Base-by-base conservation (phyloP, 352 stramenopile genomes). In the Pythium pyrilobum region DNA sequence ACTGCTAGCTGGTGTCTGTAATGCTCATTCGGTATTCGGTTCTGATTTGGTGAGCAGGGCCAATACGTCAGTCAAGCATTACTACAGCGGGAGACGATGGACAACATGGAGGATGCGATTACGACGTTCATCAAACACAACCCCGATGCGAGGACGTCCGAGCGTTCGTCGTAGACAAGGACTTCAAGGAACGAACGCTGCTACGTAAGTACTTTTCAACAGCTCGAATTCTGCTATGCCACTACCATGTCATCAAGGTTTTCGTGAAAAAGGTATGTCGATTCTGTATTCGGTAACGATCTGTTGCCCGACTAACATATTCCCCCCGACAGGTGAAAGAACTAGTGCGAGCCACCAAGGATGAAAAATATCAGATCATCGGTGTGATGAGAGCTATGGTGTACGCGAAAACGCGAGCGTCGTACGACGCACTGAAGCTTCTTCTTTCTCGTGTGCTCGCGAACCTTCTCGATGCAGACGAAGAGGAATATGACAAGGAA, bases 101-200 rank as follows among this genome's bases (percentile, higher is more conserved):
- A 57, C 21, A 57, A 57, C 23, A 57, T 57, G 50, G 39, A 57
- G 29, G 50, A 57, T 18, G 50, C 39, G 4, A 36, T 49, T 11
- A 9, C 6, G 3, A 4, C 25, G 0, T 56, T 56, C 37, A n/a
- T 44, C 7, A 16, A 24, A 3, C 11, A n/a, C 2, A 53, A 53
- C 23, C 33, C 32, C 1, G 33, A 44, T 20, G 11, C 7, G 0
- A n/a, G 2, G 23, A 53, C 7, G 18, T 53, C 13, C 32, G 46
- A 21, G 46, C 46, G 7, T 53, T 53, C 34, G 34, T 44, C 6
- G 34, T 53, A 1, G 46, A 53, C 33, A 53, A 53, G 18, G 34
- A 53, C 13, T 53, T 44, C 24, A 42, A 44, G 8, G 46, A 53
- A 23, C 13, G 34, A 2, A 53, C 11, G 1, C 24, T 53, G 5